Percentiles rank a stretch among this genome's conserved stretches.
Evolutionary conservation across 23 red algal species (phyloP).

Genomic region (Pyropia yezoensis): DNA sequence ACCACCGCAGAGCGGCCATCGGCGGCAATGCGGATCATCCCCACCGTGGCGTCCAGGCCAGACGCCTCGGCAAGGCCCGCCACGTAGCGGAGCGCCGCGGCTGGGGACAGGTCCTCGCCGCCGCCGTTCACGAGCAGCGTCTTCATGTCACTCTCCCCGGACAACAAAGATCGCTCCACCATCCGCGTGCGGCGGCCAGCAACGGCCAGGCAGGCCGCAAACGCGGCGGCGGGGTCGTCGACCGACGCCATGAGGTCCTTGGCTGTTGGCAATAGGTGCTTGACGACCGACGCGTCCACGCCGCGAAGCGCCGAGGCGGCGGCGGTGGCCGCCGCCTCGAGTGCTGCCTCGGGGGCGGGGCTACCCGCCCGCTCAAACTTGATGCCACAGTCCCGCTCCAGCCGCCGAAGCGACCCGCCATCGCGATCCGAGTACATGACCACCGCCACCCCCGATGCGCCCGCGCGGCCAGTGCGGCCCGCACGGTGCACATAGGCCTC

Average conservation of each 20-base stretch:
- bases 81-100: constrained; percentile 49
- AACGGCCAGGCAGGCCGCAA: constrained; percentile 76
- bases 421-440: constrained; percentile 87
- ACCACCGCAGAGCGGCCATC: constrained; percentile 27
- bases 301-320: constrained; percentile 25
- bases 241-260: constrained; percentile 22
- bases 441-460: constrained; percentile 70
- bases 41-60: constrained; percentile 20
- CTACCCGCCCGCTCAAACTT: constrained; percentile 72
- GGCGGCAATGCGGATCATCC: constrained; percentile 66
- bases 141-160: constrained; percentile 61
- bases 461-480: constrained; percentile 93
- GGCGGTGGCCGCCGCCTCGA: constrained; percentile 59
- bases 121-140: constrained; percentile 41
- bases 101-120: constrained; percentile 11
- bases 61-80: constrained; percentile 20
- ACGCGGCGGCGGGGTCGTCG: constrained; percentile 20
- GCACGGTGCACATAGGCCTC: constrained; percentile 90
- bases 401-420: constrained; percentile 12
- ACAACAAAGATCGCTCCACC: constrained; percentile 58
- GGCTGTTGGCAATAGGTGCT: constrained; percentile 24
- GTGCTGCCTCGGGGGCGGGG: constrained; percentile 52
- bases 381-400: constrained; percentile 71
- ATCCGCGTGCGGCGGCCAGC: constrained; percentile 40
- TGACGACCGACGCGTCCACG: constrained; percentile 32